Evolutionary conservation across 176 grass and related monocot species (phyloP), one percentile per base, ranked within the genome.

Genomic region (Musa acuminata): DNA sequence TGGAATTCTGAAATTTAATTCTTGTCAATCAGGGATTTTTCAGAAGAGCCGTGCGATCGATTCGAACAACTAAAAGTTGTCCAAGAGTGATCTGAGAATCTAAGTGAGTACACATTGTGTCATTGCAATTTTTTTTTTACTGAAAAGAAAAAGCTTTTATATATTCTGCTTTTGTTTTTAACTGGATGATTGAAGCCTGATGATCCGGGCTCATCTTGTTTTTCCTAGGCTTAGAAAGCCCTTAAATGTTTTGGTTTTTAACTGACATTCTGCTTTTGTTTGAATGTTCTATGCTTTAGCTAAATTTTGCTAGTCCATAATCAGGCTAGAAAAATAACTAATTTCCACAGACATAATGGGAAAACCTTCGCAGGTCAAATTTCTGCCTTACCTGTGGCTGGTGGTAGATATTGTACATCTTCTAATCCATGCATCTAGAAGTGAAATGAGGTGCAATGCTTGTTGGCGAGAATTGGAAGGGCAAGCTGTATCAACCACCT

Each of bases 361-460:
- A 26, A 26, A 26, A 26, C n/a, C 63, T 26, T 65, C 24, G 2
- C 23, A 24, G 17, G 23, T 65, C 22, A 20, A 65, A 65, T 11
- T 11, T 20, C 2, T 12, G 9, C 1, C n/a, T 8, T 4, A 65
- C 24, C 13, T 26, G 63, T 65, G 9, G 9, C 8, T 65, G 9
- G 13, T 27, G 21, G 63, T 3, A 26, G 23, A 65, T 26, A 10
- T 65, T 26, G 1, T 65, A 9, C 11, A 3, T 65, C 8, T 10
- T 27, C 11, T 9, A 26, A 65, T 25, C 63, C 63, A 65, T 26
- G 63, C 21, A 26, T 10, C 24, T 20, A 49, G 11, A 51, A 16
- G 35, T 71, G 77, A 80, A 73, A 96, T 92, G 92, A 96, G 90
- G 82, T 96, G 92, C 84, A 96, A 96, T 72, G 89, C 92, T 89